Evolutionary conservation across 2,329 filamentous ascomycete genomes (phyloP).

Genomic region (Thelonectria blattea): DNA sequence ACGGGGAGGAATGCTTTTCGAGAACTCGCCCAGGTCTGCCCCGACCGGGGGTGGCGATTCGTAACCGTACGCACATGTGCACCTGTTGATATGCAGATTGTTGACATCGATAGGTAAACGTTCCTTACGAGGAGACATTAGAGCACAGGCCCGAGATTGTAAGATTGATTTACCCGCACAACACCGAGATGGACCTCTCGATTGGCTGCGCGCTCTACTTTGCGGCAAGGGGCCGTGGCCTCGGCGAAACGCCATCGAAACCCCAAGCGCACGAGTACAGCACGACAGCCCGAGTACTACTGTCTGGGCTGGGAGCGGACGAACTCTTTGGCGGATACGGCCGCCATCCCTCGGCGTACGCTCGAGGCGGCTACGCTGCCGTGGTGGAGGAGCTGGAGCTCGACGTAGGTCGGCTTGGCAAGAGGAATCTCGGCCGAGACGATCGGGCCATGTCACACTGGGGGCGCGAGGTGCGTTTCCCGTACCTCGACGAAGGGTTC

Average conservation of each 20-base stretch:
- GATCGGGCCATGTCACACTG: constrained; percentile 91
- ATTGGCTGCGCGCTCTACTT: constrained; percentile 96
- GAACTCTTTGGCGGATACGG: constrained; percentile 95
- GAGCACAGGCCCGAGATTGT: constrained; percentile 73
- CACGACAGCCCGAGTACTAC: constrained; percentile 78
- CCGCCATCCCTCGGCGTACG: constrained; percentile 80
- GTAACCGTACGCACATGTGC: constrained; percentile 60
- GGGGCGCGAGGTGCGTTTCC: constrained; percentile 87
- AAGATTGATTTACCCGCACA: constrained; percentile 85
- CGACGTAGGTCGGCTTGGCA: constrained; percentile 84
- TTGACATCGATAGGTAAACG: constrained; percentile 63
- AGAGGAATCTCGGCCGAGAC: constrained; percentile 93
- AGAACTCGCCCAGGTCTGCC: constrained; percentile 76
- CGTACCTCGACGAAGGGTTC: constrained; percentile 86
- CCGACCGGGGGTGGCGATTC: constrained; percentile 79
- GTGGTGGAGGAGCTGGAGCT: constrained; percentile 83
- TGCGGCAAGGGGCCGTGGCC: constrained; percentile 76
- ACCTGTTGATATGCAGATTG: neutral
- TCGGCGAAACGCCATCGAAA: constrained; percentile 43
- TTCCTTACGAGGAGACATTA: constrained; percentile 78
- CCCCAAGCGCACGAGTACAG: constrained; percentile 55
- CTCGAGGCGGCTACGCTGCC: constrained; percentile 69
- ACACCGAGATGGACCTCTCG: constrained; percentile 98
- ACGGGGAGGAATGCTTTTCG: constrained; percentile 81
- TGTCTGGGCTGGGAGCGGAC: constrained; percentile 93